These are phyloP conservation scores for Puccinia horiana DNA, from an alignment of 1,284 basidiomycete species.

Conservation along the genomic window DNA sequence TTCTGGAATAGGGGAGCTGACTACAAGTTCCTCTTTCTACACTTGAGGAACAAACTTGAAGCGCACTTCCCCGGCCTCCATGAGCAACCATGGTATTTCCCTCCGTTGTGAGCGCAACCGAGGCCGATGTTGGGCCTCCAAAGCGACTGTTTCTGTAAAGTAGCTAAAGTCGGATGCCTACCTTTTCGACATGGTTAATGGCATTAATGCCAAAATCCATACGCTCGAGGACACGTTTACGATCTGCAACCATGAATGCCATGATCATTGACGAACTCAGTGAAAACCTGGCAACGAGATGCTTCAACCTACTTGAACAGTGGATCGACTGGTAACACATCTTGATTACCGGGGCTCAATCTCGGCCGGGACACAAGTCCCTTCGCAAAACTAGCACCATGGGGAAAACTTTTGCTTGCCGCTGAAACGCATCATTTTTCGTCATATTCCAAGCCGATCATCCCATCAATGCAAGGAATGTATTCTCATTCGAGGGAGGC, in stretches of 20 bases:
- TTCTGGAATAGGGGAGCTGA: background rate
- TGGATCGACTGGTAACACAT: too few relatives aligned
- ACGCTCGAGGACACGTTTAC: background rate
- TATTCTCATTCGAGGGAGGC: too few relatives aligned
- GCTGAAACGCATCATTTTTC: too few relatives aligned
- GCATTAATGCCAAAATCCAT: background rate
- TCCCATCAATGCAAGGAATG: too few relatives aligned
- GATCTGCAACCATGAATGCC: background rate
- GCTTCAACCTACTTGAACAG: background rate
- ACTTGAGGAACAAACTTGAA: constrained; percentile 2
- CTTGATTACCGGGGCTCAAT: too few relatives aligned
- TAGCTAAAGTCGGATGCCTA: background rate
- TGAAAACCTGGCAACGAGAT: background rate
- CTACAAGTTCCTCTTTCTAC: background rate
- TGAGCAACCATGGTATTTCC: background rate
- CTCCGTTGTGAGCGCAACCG: constrained; percentile 16
- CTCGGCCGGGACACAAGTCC: too few relatives aligned
- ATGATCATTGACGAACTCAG: background rate
- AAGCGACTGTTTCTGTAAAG: background rate
- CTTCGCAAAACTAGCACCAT: too few relatives aligned
- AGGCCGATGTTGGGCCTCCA: background rate
- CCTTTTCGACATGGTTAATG: background rate
- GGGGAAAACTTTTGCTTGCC: too few relatives aligned
- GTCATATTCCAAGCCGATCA: too few relatives aligned
- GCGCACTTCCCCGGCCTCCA: background rate